Base-by-base conservation (phyloP, 495 filamentous ascomycete species). In the Platismatia glauca region DNA sequence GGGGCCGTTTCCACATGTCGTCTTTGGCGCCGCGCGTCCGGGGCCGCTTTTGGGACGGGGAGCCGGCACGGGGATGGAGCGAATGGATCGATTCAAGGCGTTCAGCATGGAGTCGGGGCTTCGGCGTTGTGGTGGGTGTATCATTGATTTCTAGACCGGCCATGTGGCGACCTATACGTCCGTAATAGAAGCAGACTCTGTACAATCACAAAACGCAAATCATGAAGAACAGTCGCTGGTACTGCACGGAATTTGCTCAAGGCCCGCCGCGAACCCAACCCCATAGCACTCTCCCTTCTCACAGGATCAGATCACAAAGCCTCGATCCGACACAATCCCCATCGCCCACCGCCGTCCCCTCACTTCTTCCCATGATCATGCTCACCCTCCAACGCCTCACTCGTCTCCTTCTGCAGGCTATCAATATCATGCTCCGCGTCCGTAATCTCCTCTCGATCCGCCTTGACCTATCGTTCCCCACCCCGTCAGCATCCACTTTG, bases 391-490 rank as follows among this genome's bases (percentile, higher is more conserved):
- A 66, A 63, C 52, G 71, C 38, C 37, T 74, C 57, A 22, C 68
- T 67, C 9, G 76, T 77, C 69, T 77, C 74, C 63, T 83, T 67
- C 75, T 86, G 79, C 69, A 86, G 62, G 58, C 80, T 69, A 57
- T 73, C 59, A 52, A 86, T 81, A 53, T 74, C 71, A 18, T 77
- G 72, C 29, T 73, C 68, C 0, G 75, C 69, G 27, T 65, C 64
- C 5, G 78, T 72, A 31, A 79, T 69, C 58, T 88, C 84, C 31
- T 74, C 77, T 48, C 85, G 77, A 69, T 88, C 82, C 8, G 86
- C 82, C 65, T 88, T 89, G 65, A 89, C 70, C 86, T 88, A 41
- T 38, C 31, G 27, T 44, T 7, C 15, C 29, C 58, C 7, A 64
- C 38, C 22, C 0, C 15, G 15, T 53, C 39, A 59, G 43, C 35